These are phyloP conservation scores for Lepiota subincarnata DNA, from an alignment of 768 basidiomycete species.

Conservation along the genomic window DNA sequence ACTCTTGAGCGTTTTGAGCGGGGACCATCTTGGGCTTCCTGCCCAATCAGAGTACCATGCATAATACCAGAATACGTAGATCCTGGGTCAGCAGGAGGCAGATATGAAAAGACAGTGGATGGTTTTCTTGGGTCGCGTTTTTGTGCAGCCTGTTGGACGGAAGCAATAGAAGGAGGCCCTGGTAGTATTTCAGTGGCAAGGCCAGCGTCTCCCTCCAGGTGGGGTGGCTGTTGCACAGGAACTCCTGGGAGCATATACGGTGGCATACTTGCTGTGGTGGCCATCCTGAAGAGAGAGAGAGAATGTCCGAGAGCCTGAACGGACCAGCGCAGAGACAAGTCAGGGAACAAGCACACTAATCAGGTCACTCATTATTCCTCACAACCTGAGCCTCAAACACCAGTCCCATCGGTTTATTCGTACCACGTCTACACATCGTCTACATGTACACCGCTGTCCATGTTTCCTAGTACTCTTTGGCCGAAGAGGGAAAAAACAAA, in stretches of 20 bases:
- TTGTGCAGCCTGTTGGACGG: slow-evolving; percentile 64
- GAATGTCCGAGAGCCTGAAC: slow-evolving; percentile 19
- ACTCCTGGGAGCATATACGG: slow-evolving; percentile 72
- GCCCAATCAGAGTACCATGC: slow-evolving; percentile 59
- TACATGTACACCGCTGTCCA: too few species aligned
- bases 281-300: slow-evolving; percentile 44
- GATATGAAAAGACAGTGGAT: slow-evolving; percentile 65
- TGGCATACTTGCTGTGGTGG: slow-evolving; percentile 68
- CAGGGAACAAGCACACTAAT: slow-evolving; percentile 35
- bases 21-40: slow-evolving; percentile 63
- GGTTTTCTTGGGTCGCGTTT: slow-evolving; percentile 84
- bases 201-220: slow-evolving; percentile 77
- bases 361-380: slow-evolving; percentile 22
- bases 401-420: background rate
- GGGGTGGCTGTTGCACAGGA: slow-evolving; percentile 68
- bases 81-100: slow-evolving; percentile 82
- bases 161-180: slow-evolving; percentile 74
- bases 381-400: slow-evolving; percentile 17
- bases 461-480: too few species aligned
- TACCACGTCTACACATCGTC: too few species aligned
- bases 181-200: slow-evolving; percentile 90
- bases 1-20: slow-evolving; percentile 69
- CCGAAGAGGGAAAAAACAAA: too few species aligned
- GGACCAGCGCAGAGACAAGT: slow-evolving; percentile 24
- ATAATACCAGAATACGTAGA: slow-evolving; percentile 81